phyloP scores from a whole-genome alignment of 2,329 filamentous ascomycete species.

The Stromatinia cepivora region DNA sequence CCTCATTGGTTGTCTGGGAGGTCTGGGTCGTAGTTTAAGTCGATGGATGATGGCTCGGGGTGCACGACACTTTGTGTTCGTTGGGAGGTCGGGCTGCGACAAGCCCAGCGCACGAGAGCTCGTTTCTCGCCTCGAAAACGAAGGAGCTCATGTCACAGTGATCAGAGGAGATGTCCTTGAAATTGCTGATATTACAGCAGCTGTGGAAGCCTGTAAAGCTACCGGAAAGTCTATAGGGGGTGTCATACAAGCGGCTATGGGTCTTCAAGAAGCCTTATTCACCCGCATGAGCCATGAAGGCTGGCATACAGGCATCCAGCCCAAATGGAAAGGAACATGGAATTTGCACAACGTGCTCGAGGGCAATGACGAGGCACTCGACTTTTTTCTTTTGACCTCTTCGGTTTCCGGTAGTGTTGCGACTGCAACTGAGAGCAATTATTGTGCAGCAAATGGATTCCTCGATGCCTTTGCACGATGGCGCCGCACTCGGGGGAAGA shows the following conservation, averaged over 20 bases:
- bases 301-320: constrained; percentile 29
- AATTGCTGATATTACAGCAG: constrained; percentile 22
- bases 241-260: constrained; percentile 39
- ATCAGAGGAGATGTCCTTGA: constrained; percentile 30
- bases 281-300: constrained; percentile 7
- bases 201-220: constrained; percentile 4
- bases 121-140: not conserved
- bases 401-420: constrained; percentile 39
- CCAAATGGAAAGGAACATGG: constrained; percentile 40
- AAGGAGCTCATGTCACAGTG: constrained; percentile 17
- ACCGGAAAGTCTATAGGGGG: constrained; percentile 28
- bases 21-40: constrained; percentile 25
- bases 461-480: constrained; percentile 41
- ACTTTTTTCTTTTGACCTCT: constrained; percentile 43
- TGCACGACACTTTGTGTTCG: constrained; percentile 40
- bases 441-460: constrained; percentile 44
- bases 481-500: constrained; percentile 33
- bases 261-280: constrained; percentile 29
- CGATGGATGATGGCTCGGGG: constrained; percentile 26
- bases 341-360: constrained; percentile 24
- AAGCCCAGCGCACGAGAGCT: constrained; percentile 24
- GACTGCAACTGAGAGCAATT: constrained; percentile 41
- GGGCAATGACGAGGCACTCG: constrained; percentile 32
- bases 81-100: constrained; percentile 43
- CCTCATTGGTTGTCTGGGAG: constrained; percentile 27